Evolutionary conservation across 192 early-diverging fungal species (phyloP), one percentile per base, ranked within the genome.

Genomic region (Coemansia sp.): DNA sequence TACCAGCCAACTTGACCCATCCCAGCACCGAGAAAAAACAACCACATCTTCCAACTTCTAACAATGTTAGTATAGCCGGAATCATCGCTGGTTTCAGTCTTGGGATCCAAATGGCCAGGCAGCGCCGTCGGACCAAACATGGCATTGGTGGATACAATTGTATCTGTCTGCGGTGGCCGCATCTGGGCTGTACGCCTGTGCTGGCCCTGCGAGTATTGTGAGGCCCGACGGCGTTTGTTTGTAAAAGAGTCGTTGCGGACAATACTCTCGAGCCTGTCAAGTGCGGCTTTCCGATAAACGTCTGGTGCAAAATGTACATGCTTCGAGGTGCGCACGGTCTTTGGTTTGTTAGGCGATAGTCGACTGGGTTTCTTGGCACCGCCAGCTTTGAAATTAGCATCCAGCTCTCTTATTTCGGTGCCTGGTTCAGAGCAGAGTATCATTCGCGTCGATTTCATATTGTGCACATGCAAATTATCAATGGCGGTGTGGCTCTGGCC

Each of bases 1-100:
- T 81, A 81, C 78, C 78, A 81, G 2, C 64, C 65, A 0, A 72
- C 78, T 23, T 81, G 78, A 1, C 78, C 78, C 1, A 61, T 11
- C 1, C 78, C 78, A 4, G 74, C 52, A 1, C 78, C 78, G 9
- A 72, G 28, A 0, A 72, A 70, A 3, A 81, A 50, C 11, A 81
- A 59, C 64, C 78, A 81, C 55, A 81, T 68, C 42, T 68, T 61
- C 65, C 57, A 67, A 55, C 64, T 74, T 27, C 40, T 17, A 17
- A 63, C 14, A n/a, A 76, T 52, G 23, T 38, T 62, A 20, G 50
- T 2, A 9, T 15, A 25, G 3, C 45, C 22, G 23, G 7, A 3
- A 9, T 13, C 25, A 23, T 11, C 45, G 23, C 45, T 25, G 45
- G 45, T 27, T 48, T 9, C 15, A 17, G 38, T 15, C 14, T 41